Evolutionary conservation across 495 filamentous ascomycete genomes (phyloP).

Genomic region (Aspergillus funiculosus): DNA sequence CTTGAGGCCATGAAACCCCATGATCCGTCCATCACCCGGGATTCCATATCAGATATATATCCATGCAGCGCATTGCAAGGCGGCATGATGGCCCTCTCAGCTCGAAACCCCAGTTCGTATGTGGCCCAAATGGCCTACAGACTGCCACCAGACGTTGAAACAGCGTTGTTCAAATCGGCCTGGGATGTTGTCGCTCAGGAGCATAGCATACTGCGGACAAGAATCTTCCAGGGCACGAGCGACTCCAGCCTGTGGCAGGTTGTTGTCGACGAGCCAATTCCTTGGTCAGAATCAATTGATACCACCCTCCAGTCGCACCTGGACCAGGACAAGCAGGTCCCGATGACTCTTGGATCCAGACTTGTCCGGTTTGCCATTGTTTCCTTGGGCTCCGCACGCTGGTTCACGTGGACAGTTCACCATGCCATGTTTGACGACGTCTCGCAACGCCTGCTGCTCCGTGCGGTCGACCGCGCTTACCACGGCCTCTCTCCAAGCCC

Average conservation of each 20-base stretch:
- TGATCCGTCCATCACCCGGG: too few species aligned
- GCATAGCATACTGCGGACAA: slow-evolving; percentile 31
- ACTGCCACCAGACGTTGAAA: slow-evolving; percentile 27
- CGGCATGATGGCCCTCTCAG: slow-evolving; percentile 50
- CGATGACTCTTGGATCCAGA: slow-evolving; percentile 9
- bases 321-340: background rate
- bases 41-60: slow-evolving; percentile 45
- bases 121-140: slow-evolving; percentile 30
- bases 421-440: slow-evolving; percentile 59
- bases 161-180: slow-evolving; percentile 31
- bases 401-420: slow-evolving; percentile 52
- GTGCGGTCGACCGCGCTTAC: too few species aligned
- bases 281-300: slow-evolving; percentile 25
- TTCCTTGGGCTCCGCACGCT: background rate
- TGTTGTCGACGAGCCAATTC: slow-evolving; percentile 31
- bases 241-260: slow-evolving; percentile 38
- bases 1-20: too few species aligned
- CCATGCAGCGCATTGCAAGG: slow-evolving; percentile 59
- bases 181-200: slow-evolving; percentile 33
- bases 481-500: too few species aligned
- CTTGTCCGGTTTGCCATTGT: slow-evolving; percentile 37
- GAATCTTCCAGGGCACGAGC: slow-evolving; percentile 24
- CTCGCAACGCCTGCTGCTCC: too few species aligned
- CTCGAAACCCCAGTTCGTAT: slow-evolving; percentile 23
- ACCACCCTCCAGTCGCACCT: slow-evolving; percentile 15